phyloP scores from a whole-genome alignment of 2,329 filamentous ascomycete species.

The Aspergillus ochraceoroseus region DNA sequence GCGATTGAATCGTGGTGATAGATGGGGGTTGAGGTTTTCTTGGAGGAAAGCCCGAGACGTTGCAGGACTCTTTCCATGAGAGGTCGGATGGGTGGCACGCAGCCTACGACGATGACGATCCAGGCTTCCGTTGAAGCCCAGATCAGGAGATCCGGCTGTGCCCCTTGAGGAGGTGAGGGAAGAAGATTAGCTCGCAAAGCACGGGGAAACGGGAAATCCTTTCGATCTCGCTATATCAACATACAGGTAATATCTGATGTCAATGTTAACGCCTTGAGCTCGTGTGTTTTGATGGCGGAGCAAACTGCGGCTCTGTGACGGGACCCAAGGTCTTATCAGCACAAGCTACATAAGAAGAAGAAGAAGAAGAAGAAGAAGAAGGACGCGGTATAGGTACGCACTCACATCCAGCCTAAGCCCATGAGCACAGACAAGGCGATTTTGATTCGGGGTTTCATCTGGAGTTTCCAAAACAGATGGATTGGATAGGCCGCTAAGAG shows the following conservation, averaged over 20 bases:
- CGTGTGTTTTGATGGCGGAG: conserved; percentile 5
- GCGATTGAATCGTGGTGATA: not conserved
- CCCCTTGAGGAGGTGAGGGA: too few relatives aligned
- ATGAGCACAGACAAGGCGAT: conserved; percentile 5
- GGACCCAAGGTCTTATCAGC: not conserved
- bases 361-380: not conserved
- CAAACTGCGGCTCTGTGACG: conserved; percentile 1
- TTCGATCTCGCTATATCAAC: too few relatives aligned
- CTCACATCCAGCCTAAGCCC: conserved; percentile 8
- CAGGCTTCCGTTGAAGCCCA: conserved; percentile 8
- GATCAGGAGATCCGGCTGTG: conserved; percentile 3
- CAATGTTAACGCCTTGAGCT: conserved; percentile 2
- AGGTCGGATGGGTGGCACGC: conserved; percentile 1
- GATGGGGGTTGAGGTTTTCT: conserved; percentile 3
- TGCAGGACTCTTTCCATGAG: conserved; percentile 3
- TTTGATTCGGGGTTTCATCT: conserved; percentile 9
- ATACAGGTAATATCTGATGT: conserved; percentile 5
- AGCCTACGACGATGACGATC: conserved; percentile 8
- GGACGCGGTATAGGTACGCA: too few relatives aligned
- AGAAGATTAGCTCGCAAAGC: too few relatives aligned
- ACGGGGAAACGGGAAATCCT: too few relatives aligned
- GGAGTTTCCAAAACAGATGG: conserved; percentile 6
- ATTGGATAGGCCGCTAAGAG: not conserved
- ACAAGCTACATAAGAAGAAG: not conserved
- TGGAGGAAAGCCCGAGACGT: not conserved